Evolutionary conservation across 352 stramenopile genomes (phyloP).

Genomic region (Globisporangium echinulatum): DNA sequence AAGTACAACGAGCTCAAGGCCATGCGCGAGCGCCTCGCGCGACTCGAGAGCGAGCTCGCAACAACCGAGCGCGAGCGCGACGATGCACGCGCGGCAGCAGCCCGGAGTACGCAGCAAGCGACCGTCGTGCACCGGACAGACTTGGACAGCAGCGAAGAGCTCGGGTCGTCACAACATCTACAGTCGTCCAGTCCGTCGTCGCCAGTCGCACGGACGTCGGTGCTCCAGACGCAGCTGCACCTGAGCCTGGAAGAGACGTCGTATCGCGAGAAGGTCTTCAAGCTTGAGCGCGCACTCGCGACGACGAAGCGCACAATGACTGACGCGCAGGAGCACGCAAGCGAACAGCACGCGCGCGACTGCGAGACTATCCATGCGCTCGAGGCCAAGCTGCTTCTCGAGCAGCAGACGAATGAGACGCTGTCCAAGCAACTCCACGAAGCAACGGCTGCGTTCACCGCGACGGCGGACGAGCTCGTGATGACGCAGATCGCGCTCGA

Average conservation of each 20-base stretch:
- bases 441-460: constrained; percentile 32
- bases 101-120: constrained; percentile 8
- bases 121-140: constrained; percentile 4
- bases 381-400: constrained; percentile 43
- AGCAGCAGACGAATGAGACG: constrained; percentile 37
- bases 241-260: constrained; percentile 26
- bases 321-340: constrained; percentile 15
- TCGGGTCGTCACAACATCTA: not conserved
- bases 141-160: constrained; percentile 7
- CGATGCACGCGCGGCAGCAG: constrained; percentile 18
- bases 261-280: constrained; percentile 45
- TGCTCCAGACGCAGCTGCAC: constrained; percentile 4
- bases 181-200: not conserved
- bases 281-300: constrained; percentile 45
- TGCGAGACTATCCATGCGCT: constrained; percentile 27
- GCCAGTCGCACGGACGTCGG: not conserved
- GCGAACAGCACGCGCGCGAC: constrained; percentile 14
- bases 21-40: constrained; percentile 39
- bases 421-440: constrained; percentile 51
- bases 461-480: constrained; percentile 38
- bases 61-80: constrained; percentile 27
- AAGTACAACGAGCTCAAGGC: constrained; percentile 56
- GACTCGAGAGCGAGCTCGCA: constrained; percentile 40
- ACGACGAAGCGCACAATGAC: constrained; percentile 32
- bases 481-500: constrained; percentile 43